Evolutionary conservation across 2,329 filamentous ascomycete genomes (phyloP), one percentile per base, ranked within the genome.

Genomic region (Clonostachys chloroleuca): DNA sequence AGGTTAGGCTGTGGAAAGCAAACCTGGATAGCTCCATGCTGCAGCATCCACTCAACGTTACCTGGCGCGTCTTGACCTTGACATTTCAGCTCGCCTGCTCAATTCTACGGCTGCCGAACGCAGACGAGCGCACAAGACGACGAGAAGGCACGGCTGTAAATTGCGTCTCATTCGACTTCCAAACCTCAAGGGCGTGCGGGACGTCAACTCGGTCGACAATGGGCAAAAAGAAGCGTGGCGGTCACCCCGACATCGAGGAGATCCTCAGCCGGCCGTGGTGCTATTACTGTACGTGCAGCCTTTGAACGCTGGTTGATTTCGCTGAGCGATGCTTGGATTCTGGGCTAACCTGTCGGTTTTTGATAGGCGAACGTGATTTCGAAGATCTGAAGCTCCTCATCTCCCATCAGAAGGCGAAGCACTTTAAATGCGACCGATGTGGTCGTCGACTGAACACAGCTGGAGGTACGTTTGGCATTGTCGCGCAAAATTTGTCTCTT

Each of bases 361-460:
- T 35, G 14, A 5, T 47, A 85, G 81, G 81, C 69, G 94, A 99
- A 70, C 88, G 92, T 72, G 92, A 97, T 70, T 99, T 97, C 65
- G 92, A 97, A 67, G 94, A 99, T 66, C 69, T 96, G 42, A 96
- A 96, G 75, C 91, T 97, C 57, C 83, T 99, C 54, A 95, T 96
- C 57, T 92, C 89, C 49, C 94, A 99, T 67, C 94, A 97, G 63
- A 97, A 96, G 66, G 92, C 92, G n/a, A 97, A 97, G 70, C 94
- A 99, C 68, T 97, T 96, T 78, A 96, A 96, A 69, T 99, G 94
- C 71, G 89, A 96, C 58, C 77, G 86, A 72, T 99, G 94, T 66
- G 85, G 85, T 46, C 83, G 94, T 54, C 80, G 92, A 56, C 72
- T 99, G 47, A 96, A 96, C 64, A 99, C 94, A 2, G 92, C 92